Base-by-base conservation (phyloP, 345 rosid genomes). In the Pseudoturritis turrita region DNA sequence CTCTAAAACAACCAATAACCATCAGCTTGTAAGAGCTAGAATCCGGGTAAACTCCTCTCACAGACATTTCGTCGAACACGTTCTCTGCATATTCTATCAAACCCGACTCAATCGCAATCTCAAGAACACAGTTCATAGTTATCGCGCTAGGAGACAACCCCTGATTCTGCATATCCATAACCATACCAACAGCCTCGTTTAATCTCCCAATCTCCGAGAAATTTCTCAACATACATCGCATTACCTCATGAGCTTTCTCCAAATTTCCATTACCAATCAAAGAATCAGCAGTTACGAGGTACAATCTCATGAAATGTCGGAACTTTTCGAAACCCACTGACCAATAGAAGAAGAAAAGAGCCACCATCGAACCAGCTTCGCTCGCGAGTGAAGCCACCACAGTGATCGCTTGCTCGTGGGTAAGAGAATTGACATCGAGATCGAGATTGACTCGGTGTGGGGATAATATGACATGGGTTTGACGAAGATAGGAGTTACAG, bases 331-430 rank as follows among this genome's bases (percentile, higher is more conserved):
- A 68, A 62, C 78, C 84, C 50, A 84, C 67, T 2, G 84, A 79
- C 97, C 96, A 91, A 31, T 93, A 36, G 57, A 91, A 93, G 88
- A 93, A 93, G 62, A 89, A 68, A 19, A 91, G 69, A 1, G 98
- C 86, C 66, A 86, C 97, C 89, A 91, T 84, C 0, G 97, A 86
- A 28, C 98, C 97, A 0, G 85, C 86, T 79, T 91, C 95, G 40
- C 70, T 72, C 18, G 89, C 91, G 31, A 93, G 88, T 5, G 86
- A 86, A 64, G 98, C 91, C 29, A 89, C 92, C 5, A 86, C 74
- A 1, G 88, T 86, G 12, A 89, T 78, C n/a, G 83, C 87, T 55
- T 93, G 92, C 28, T 93, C 98, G 39, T 73, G 87, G 59, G 84
- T 84, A 60, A 93, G 71, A 68, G 92, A 84, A 13, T 78, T 79